Percentiles rank a stretch among this genome's conserved stretches.
Evolutionary conservation across 371 early-diverging fungal genomes (phyloP).

Genomic region (Mortierella sp.): DNA sequence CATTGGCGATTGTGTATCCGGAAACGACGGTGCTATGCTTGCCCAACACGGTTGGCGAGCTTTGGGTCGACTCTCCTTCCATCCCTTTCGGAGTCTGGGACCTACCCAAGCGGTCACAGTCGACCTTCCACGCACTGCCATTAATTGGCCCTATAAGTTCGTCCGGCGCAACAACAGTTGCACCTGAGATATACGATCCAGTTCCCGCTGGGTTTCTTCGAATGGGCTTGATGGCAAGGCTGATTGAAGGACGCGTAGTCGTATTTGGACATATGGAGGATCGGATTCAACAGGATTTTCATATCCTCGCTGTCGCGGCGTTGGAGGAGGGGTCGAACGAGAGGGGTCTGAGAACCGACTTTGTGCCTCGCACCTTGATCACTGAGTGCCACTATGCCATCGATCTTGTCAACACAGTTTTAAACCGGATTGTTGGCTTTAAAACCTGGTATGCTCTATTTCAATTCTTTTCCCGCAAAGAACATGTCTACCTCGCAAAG

Average conservation of each 20-base stretch:
- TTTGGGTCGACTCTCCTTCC: conserved; percentile 85
- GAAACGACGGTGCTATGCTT: conserved; percentile 80
- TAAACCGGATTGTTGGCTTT: conserved; percentile 65
- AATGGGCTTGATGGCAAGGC: conserved; percentile 85
- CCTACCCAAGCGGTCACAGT: conserved; percentile 78
- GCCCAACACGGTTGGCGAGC: conserved; percentile 84
- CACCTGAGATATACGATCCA: conserved; percentile 62
- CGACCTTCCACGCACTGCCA: conserved; percentile 79
- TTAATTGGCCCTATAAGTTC: conserved; percentile 59
- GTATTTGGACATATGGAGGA: conserved; percentile 84
- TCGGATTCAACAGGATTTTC: conserved; percentile 72
- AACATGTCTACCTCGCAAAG: not conserved
- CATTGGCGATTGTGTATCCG: conserved; percentile 87
- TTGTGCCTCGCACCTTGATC: conserved; percentile 17
- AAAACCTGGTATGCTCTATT: conserved; percentile 66
- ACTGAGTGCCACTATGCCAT: conserved; percentile 66
- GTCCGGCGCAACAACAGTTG: conserved; percentile 48
- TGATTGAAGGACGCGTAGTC: conserved; percentile 79
- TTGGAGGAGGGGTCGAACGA: conserved; percentile 21
- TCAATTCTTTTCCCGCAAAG: not conserved
- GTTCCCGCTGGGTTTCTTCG: conserved; percentile 70
- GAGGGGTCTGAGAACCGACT: not conserved
- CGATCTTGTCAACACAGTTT: conserved; percentile 68
- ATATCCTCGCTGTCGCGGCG: conserved; percentile 48
- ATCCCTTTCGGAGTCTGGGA: conserved; percentile 87